These are phyloP conservation scores for Lizonia empirigonia DNA, from an alignment of 2,329 filamentous ascomycete genomes.

Conservation along the genomic window DNA sequence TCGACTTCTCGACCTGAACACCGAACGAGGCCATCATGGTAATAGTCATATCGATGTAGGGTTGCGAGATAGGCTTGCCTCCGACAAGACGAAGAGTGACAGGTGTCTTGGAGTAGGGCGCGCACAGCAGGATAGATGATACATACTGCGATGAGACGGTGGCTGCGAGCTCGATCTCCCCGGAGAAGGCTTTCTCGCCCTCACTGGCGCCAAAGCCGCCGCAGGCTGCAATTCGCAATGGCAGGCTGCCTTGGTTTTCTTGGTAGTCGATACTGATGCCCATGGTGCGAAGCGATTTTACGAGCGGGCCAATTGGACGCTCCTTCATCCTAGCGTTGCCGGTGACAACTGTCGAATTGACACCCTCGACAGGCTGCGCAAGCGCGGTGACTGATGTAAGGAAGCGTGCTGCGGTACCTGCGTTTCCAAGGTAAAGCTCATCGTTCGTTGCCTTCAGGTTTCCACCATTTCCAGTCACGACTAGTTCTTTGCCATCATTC, in stretches of 20 bases:
- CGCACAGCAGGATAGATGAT: constrained; percentile 94
- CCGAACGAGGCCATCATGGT: constrained; percentile 97
- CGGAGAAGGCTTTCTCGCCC: constrained; percentile 62
- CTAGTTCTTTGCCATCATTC: constrained; percentile 86
- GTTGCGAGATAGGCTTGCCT: constrained; percentile 96
- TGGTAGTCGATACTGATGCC: constrained; percentile 87
- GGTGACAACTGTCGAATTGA: constrained; percentile 78
- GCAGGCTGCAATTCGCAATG: constrained; percentile 75
- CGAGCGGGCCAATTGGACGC: constrained; percentile 88
- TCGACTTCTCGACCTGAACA: constrained; percentile 75
- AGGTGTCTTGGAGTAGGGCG: constrained; percentile 92
- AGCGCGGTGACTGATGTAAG: constrained; percentile 89
- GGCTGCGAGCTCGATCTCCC: constrained; percentile 87
- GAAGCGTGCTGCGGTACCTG: constrained; percentile 94
- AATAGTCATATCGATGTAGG: constrained; percentile 98
- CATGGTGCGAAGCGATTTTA: constrained; percentile 85
- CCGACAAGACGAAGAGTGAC: constrained; percentile 89
- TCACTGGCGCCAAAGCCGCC: constrained; percentile 70
- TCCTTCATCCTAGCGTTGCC: constrained; percentile 97
- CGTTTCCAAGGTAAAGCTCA: constrained; percentile 91
- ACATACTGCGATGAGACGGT: constrained; percentile 99
- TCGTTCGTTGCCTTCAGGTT: constrained; percentile 75
- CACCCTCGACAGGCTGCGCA: constrained; percentile 67
- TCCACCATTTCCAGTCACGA: constrained; percentile 90
- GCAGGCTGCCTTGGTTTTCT: constrained; percentile 81